phyloP scores from a whole-genome alignment of 257 asterid genomes.

The Nyctanthes arbortristis region DNA sequence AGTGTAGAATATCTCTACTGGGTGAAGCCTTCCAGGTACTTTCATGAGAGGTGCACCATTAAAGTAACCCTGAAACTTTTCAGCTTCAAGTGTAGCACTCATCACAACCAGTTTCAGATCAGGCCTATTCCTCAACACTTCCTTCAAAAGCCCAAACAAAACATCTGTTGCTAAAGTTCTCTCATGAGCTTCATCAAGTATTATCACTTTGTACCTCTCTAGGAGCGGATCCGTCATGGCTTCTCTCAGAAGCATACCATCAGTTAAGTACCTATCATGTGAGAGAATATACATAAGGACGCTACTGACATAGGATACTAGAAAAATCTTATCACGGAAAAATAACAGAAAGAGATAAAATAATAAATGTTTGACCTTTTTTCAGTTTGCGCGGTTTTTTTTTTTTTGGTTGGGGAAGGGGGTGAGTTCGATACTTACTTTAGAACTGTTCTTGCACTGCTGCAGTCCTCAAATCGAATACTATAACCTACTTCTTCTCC shows the following conservation, averaged over 20 bases:
- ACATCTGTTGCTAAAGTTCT: slow-evolving; percentile 97
- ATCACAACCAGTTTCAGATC: slow-evolving; percentile 89
- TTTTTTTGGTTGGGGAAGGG: too few species aligned
- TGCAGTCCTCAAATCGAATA: slow-evolving; percentile 95
- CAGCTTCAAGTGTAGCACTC: slow-evolving; percentile 99
- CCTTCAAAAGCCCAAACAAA: slow-evolving; percentile 90
- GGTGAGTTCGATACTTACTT: too few species aligned
- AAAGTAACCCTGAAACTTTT: slow-evolving; percentile 91
- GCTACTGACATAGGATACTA: neutral
- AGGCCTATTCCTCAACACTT: slow-evolving; percentile 79
- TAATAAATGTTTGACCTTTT: neutral
- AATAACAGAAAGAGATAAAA: neutral
- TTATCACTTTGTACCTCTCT: slow-evolving; percentile 91
- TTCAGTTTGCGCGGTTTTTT: too few species aligned
- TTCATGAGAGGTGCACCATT: slow-evolving; percentile 90
- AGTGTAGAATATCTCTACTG: slow-evolving; percentile 89
- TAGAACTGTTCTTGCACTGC: slow-evolving; percentile 77
- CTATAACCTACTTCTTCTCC: slow-evolving; percentile 99
- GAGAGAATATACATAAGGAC: slow-evolving; percentile 7
- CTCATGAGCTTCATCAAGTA: slow-evolving; percentile 99
- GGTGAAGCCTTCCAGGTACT: slow-evolving; percentile 98
- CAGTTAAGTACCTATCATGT: slow-evolving; percentile 75
- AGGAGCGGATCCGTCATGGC: slow-evolving; percentile 97
- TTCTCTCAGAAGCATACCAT: slow-evolving; percentile 99
- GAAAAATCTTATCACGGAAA: neutral